Evolutionary conservation across 352 stramenopile species (phyloP).

Genomic region (Globisporangium nodosum): DNA sequence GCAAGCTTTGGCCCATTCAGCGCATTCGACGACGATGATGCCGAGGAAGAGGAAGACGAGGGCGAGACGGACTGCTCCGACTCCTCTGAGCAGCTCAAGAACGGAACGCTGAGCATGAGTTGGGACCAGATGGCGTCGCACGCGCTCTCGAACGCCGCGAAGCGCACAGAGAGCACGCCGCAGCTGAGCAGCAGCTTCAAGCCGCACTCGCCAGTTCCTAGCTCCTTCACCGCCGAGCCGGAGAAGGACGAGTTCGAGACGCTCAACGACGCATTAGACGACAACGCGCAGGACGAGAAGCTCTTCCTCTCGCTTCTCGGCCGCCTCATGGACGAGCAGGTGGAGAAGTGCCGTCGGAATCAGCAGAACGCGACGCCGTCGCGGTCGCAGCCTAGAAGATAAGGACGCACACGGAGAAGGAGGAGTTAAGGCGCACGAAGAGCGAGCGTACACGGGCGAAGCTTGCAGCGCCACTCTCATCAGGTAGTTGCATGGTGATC

Average conservation of each 20-base stretch:
- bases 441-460: not conserved
- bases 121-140: conserved; percentile 61
- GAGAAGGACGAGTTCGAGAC: conserved; percentile 77
- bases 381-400: not conserved
- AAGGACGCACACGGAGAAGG: not conserved
- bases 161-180: conserved; percentile 5
- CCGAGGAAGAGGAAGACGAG: conserved; percentile 32
- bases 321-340: conserved; percentile 60
- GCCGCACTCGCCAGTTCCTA: conserved; percentile 7
- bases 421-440: not conserved
- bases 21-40: conserved; percentile 43
- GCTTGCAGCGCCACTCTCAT: not conserved
- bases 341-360: conserved; percentile 27
- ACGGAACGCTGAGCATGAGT: conserved; percentile 1
- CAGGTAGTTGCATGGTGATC: not conserved
- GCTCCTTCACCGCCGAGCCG: conserved; percentile 28
- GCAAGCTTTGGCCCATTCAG: conserved; percentile 69
- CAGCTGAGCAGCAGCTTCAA: not conserved
- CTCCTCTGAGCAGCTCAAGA: not conserved
- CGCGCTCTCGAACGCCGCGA: conserved; percentile 38
- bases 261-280: conserved; percentile 58
- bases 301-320: conserved; percentile 63
- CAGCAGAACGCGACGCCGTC: conserved; percentile 15
- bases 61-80: conserved; percentile 5
- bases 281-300: conserved; percentile 61